Percentiles rank a stretch among this genome's conserved stretches.
These are phyloP conservation scores for Agastache rugosa DNA, from an alignment of 257 asterid genomes.

Conservation along the genomic window DNA sequence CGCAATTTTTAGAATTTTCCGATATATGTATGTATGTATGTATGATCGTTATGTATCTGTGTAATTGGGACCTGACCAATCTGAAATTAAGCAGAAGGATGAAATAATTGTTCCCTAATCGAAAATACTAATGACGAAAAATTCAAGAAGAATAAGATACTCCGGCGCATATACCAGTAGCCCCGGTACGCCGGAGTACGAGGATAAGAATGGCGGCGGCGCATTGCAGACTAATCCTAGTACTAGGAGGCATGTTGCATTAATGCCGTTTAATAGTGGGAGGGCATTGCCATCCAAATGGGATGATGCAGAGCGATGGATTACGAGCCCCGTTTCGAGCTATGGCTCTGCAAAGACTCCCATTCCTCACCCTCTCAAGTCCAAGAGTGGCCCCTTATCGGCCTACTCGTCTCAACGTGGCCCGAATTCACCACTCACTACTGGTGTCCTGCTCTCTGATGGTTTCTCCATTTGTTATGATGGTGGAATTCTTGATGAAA, in stretches of 20 bases:
- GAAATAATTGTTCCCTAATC: slow-evolving; percentile 34
- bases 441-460: slow-evolving; percentile 52
- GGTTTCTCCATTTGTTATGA: slow-evolving; percentile 46
- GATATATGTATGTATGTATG: no score
- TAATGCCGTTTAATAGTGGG: slow-evolving; percentile 79
- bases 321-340: slow-evolving; percentile 81
- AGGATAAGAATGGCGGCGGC: slow-evolving; percentile 38
- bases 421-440: slow-evolving; percentile 49
- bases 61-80: no score
- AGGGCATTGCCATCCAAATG: slow-evolving; percentile 89
- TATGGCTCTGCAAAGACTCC: slow-evolving; percentile 46
- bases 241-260: slow-evolving; percentile 62
- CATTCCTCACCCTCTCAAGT: slow-evolving; percentile 60
- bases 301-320: slow-evolving; percentile 99
- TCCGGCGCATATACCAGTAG: slow-evolving; percentile 76
- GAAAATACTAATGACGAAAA: slow-evolving; percentile 57
- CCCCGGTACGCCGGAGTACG: slow-evolving; percentile 86
- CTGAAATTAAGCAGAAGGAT: slow-evolving; percentile 21
- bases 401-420: slow-evolving; percentile 54
- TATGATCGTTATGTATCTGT: no score
- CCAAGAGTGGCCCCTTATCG: slow-evolving; percentile 88
- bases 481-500: slow-evolving; percentile 34
- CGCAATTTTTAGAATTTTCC: neutral
- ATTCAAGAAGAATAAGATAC: slow-evolving; percentile 46
- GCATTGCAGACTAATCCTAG: slow-evolving; percentile 29